phyloP scores from a whole-genome alignment of 2,329 filamentous ascomycete genomes.

The Aspergillus japonicus region DNA sequence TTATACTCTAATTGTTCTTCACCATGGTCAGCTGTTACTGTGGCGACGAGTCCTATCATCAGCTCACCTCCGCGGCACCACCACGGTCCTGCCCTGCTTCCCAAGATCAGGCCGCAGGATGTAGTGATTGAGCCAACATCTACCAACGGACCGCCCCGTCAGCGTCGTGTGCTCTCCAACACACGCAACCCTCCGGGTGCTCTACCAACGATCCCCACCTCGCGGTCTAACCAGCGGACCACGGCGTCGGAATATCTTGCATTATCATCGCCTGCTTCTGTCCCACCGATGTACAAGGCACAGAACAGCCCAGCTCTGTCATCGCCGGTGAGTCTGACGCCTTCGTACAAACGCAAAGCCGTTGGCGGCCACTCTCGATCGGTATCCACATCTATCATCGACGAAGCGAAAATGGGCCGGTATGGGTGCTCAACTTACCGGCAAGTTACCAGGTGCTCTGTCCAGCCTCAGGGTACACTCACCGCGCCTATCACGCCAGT shows the following conservation, averaged over 20 bases:
- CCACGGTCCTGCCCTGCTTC: conserved; percentile 71
- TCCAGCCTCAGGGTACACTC: conserved; percentile 44
- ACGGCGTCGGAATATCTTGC: conserved; percentile 47
- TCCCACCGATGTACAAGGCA: conserved; percentile 35
- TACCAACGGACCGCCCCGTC: conserved; percentile 54
- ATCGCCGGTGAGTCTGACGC: conserved; percentile 60
- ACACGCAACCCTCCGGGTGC: conserved; percentile 53
- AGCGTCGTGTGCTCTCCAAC: conserved; percentile 54
- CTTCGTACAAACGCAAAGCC: conserved; percentile 41
- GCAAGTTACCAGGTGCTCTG: conserved; percentile 62
- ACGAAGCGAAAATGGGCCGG: conserved; percentile 63
- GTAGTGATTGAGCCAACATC: conserved; percentile 66
- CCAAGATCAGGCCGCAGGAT: conserved; percentile 84
- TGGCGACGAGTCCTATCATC: conserved; percentile 66
- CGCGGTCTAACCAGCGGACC: conserved; percentile 46
- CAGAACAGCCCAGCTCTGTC: conserved; percentile 52
- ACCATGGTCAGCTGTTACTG: conserved; percentile 66
- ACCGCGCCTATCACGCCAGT: conserved; percentile 41
- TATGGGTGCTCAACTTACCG: conserved; percentile 85
- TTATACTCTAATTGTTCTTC: conserved; percentile 66
- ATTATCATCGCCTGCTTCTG: conserved; percentile 48
- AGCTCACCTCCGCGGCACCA: conserved; percentile 71
- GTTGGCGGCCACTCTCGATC: conserved; percentile 54
- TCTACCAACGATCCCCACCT: conserved; percentile 49
- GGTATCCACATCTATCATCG: conserved; percentile 66